Percentiles rank a stretch among this genome's conserved stretches.
Conservation (phyloP, 2,329 filamentous ascomycete genomes). For the Phialophora expanda region DNA sequence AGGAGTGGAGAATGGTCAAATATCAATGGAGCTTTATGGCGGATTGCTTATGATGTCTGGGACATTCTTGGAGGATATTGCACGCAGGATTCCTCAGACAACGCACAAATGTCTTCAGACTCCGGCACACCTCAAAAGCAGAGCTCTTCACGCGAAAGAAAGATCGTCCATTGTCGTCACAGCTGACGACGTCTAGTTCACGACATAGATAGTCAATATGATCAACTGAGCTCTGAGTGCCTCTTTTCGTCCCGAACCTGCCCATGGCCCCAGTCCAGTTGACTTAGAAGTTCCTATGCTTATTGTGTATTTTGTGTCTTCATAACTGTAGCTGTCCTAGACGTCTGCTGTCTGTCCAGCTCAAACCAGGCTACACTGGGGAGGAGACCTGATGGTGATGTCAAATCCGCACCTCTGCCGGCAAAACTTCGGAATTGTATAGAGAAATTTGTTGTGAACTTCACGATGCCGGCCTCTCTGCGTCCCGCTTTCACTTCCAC, state of each 20-base stretch:
- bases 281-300: not conserved
- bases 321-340: not conserved
- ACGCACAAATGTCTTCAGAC: slow-evolving; percentile 23
- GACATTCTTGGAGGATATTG: slow-evolving; percentile 22
- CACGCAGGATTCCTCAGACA: slow-evolving; percentile 25
- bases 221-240: slow-evolving; percentile 16
- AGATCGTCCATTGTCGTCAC: slow-evolving; percentile 9
- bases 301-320: not conserved
- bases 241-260: not conserved
- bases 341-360: not conserved
- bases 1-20: slow-evolving; percentile 39
- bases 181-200: slow-evolving; percentile 2
- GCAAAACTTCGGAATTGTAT: slow-evolving; percentile 2
- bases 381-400: not conserved
- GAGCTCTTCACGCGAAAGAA: slow-evolving; percentile 18
- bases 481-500: not conserved
- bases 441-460: slow-evolving; percentile 6
- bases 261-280: not conserved
- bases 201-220: slow-evolving; percentile 22
- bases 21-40: slow-evolving; percentile 37
- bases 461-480: not conserved
- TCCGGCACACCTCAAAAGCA: slow-evolving; percentile 27
- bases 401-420: not conserved
- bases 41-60: slow-evolving; percentile 38
- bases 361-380: not conserved